Conservation (phyloP, 208 protist genomes). For the Crithidia fasciculata region DNA sequence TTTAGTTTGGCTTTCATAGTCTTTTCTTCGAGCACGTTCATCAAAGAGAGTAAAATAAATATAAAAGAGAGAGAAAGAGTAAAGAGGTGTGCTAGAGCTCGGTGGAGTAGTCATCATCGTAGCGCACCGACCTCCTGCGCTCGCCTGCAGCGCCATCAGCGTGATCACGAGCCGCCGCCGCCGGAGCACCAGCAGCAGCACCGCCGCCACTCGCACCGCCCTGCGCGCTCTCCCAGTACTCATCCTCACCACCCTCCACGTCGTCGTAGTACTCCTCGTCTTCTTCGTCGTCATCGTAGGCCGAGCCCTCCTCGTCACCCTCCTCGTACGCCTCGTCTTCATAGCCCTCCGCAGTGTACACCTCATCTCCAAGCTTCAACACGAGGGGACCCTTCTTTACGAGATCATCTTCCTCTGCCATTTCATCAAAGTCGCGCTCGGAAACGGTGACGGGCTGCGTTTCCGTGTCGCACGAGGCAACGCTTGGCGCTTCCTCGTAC, state of each 20-base stretch:
- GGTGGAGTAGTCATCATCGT: not conserved
- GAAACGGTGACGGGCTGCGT: constrained; percentile 54
- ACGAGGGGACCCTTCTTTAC: constrained; percentile 42
- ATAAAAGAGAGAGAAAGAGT: constrained; percentile 2
- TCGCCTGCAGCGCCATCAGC: not conserved
- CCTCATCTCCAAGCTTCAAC: constrained; percentile 44
- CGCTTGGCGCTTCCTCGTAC: constrained; percentile 20
- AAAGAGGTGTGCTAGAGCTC: constrained; percentile 3
- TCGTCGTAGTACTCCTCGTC: constrained; percentile 7
- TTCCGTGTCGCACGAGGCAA: constrained; percentile 35
- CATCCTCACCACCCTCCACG: constrained; percentile 9
- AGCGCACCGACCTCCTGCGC: constrained; percentile 3
- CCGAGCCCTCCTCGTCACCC: constrained; percentile 25
- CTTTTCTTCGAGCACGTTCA: too few species aligned
- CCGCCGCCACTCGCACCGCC: not conserved
- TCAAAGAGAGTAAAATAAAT: not conserved
- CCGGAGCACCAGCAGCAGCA: too few species aligned
- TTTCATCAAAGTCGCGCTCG: constrained; percentile 39
- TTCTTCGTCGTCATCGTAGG: constrained; percentile 25
- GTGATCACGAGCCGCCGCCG: not conserved
- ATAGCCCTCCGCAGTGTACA: constrained; percentile 36
- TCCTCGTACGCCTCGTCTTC: constrained; percentile 25
- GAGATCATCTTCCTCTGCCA: constrained; percentile 39
- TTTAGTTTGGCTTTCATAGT: too few species aligned
- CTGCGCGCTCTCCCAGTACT: constrained; percentile 12